Base-by-base conservation (phyloP, 164 flowering plant species). In the Stephania japonica region DNA sequence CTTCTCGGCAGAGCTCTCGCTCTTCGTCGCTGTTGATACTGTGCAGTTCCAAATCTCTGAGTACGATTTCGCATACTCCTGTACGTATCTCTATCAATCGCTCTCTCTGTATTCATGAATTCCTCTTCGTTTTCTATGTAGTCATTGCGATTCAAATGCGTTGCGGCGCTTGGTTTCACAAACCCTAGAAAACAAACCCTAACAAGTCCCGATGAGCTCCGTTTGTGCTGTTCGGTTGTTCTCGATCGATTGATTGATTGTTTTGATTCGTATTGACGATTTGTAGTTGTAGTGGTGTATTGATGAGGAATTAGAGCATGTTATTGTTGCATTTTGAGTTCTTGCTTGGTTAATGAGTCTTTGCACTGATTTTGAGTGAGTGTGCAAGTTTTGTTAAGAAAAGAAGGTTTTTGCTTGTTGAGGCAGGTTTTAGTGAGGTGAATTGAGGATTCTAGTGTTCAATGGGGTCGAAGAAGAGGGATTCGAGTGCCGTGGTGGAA, bases 391-490 rank as follows among this genome's bases (percentile, higher is more conserved):
- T 68, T 32, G 32, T 32, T 32, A 32, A 32, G 10, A 41, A n/a
- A 14, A 21, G 1, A 41, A 14, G n/a, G 5, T 69, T 69, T 42
- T 21, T 21, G 3, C 7, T 43, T 69, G 42, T 41, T 5, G 14
- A 21, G 53, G 42, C 26, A 10, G 26, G 53, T 25, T 70, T 49
- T 70, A 19, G 42, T 44, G 19, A 21, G 13, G n/a, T 24, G 41
- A 59, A 59, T 59, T 4, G 26, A 25, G 44, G 9, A 43, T 69
- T 50, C 3, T 16, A 14, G 8, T 23, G 50, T 68, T 64, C 26
- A 69, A 90, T 88, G 91, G 88, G 84, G 32, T 68, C 78, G 69
- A 83, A 85, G 78, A 88, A 85, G 78, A 83, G 86, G 75, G 76
- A 59, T 43, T 73, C 78, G 2, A 63, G 64, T 41, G 50, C 81